These are phyloP conservation scores for Claviceps cyperi DNA, from an alignment of 2,329 filamentous ascomycete species.

Conservation along the genomic window DNA sequence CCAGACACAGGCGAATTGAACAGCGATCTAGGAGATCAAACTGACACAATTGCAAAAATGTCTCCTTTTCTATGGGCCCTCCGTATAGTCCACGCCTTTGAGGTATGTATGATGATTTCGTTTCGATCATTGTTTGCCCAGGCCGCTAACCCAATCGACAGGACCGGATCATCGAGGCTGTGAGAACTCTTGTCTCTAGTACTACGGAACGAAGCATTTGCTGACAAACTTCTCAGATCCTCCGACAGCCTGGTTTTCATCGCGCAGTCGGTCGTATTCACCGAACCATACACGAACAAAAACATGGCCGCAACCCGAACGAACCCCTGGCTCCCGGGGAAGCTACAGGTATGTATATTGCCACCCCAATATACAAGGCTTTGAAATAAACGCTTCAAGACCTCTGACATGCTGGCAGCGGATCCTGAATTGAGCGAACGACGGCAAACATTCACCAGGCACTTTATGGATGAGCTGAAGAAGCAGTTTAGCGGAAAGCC, in stretches of 20 bases:
- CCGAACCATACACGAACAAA: slow-evolving; percentile 31
- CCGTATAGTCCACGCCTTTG: slow-evolving; percentile 20
- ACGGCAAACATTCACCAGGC: slow-evolving; percentile 23
- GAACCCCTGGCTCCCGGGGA: slow-evolving; percentile 37
- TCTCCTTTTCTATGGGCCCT: slow-evolving; percentile 20
- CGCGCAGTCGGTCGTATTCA: slow-evolving; percentile 38
- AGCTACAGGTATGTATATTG: slow-evolving; percentile 33
- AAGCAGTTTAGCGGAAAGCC: slow-evolving; percentile 34
- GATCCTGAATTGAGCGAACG: slow-evolving; percentile 17
- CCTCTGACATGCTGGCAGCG: slow-evolving; percentile 9
- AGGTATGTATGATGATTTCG: slow-evolving; percentile 14
- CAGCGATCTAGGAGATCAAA: background rate
- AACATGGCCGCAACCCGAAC: slow-evolving; percentile 33
- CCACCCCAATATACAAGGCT: background rate
- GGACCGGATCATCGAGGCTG: slow-evolving; percentile 21
- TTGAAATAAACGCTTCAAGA: background rate
- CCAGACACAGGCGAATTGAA: background rate
- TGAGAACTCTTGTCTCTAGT: slow-evolving; percentile 8
- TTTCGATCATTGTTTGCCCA: background rate
- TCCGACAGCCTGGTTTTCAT: slow-evolving; percentile 36
- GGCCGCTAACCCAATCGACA: slow-evolving; percentile 5
- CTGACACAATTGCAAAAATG: slow-evolving; percentile 11
- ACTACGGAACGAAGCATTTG: background rate
- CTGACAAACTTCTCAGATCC: slow-evolving; percentile 23
- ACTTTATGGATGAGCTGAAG: slow-evolving; percentile 36